Evolutionary conservation across 2,329 filamentous ascomycete species (phyloP).

Genomic region (Helicocarpus griseus): DNA sequence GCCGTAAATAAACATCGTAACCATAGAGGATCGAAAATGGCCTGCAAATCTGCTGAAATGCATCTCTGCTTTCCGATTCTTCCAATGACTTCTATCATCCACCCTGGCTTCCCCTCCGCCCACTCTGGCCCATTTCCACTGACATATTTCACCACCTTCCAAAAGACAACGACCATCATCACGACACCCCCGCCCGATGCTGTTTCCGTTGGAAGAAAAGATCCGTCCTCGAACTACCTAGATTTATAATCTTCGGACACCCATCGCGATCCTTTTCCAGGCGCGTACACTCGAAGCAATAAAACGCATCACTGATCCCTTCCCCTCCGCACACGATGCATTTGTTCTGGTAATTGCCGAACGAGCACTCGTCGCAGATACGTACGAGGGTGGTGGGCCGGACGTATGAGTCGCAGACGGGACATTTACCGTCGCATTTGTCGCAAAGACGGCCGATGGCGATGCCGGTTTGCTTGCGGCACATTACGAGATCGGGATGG

Average conservation of each 20-base stretch:
- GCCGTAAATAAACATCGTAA: neutral
- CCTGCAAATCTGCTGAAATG: neutral
- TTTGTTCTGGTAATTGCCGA: conserved; percentile 99
- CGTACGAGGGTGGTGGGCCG: conserved; percentile 93
- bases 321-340: conserved; percentile 98
- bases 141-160: neutral
- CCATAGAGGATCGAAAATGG: neutral
- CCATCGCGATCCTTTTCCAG: conserved; percentile 95
- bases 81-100: neutral
- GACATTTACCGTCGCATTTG: conserved; percentile 99
- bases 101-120: neutral
- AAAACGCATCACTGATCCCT: conserved; percentile 96
- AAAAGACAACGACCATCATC: neutral
- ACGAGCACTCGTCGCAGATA: conserved; percentile 98
- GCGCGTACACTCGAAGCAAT: conserved; percentile 97
- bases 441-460: conserved; percentile 98
- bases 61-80: too few species aligned
- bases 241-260: conserved; percentile 98
- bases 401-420: conserved; percentile 97
- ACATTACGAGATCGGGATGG: conserved; percentile 98
- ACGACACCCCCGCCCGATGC: conserved; percentile 13
- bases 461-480: conserved; percentile 95
- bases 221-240: conserved; percentile 92
- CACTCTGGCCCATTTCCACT: neutral
- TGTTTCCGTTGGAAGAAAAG: conserved; percentile 66